Conservation (phyloP, 2,329 filamentous ascomycete genomes). For the Cladorrhinum sp. region DNA sequence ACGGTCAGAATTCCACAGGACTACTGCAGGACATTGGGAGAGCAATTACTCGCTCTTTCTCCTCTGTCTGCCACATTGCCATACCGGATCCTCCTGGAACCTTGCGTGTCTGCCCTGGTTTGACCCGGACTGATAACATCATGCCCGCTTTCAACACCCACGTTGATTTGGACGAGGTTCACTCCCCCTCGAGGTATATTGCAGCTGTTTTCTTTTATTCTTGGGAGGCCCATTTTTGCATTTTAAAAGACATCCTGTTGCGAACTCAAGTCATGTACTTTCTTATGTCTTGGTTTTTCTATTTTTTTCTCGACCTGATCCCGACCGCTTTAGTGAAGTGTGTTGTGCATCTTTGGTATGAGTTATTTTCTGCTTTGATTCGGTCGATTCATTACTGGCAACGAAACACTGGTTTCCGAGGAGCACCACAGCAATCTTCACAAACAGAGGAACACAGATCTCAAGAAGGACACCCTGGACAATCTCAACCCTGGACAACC, state of each 20-base stretch:
- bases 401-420: constrained; percentile 1
- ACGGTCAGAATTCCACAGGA: constrained; percentile 21
- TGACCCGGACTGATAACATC: constrained; percentile 31
- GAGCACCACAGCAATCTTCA: background rate
- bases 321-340: constrained; percentile 25
- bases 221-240: constrained; percentile 43
- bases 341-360: constrained; percentile 7
- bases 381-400: background rate
- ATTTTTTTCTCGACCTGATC: constrained; percentile 9
- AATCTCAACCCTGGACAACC: constrained; percentile 9
- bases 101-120: constrained; percentile 30
- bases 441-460: background rate
- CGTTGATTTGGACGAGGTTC: constrained; percentile 57
- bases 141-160: constrained; percentile 53
- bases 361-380: background rate
- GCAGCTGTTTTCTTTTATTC: constrained; percentile 46
- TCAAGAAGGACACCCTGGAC: background rate
- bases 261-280: constrained; percentile 32
- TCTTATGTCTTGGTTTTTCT: constrained; percentile 25
- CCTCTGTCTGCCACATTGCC: constrained; percentile 3
- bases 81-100: background rate
- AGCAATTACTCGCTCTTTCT: constrained; percentile 24
- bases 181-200: constrained; percentile 60
- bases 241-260: constrained; percentile 29
- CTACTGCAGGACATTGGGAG: constrained; percentile 21